phyloP scores from a whole-genome alignment of 495 filamentous ascomycete species.

The Thozetella sp. region DNA sequence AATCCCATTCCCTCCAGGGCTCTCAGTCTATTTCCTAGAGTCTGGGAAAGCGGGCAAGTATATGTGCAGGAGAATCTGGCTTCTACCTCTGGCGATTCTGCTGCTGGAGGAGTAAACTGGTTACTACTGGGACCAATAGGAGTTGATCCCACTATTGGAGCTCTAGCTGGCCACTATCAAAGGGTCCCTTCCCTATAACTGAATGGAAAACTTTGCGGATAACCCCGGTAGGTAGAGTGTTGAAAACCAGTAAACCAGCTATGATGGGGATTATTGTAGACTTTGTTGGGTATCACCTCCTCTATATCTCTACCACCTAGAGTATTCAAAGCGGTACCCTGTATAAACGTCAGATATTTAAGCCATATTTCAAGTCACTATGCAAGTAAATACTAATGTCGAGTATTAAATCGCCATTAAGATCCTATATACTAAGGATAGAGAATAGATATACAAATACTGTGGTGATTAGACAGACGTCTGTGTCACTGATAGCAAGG shows the following conservation, averaged over 20 bases:
- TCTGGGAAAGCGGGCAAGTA: conserved; percentile 30
- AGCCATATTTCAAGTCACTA: conserved; percentile 37
- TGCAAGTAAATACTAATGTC: conserved; percentile 41
- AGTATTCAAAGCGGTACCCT: conserved; percentile 19
- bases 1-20: conserved; percentile 31
- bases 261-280: conserved; percentile 22
- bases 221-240: conserved; percentile 14
- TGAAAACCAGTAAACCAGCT: conserved; percentile 25
- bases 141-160: conserved; percentile 31
- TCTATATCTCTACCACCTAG: conserved; percentile 9
- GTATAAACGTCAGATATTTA: conserved; percentile 28
- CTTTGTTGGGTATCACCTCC: conserved; percentile 19
- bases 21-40: conserved; percentile 33
- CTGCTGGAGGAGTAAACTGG: conserved; percentile 29
- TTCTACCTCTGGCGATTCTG: conserved; percentile 33
- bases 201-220: conserved; percentile 22
- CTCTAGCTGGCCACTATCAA: conserved; percentile 22
- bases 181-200: conserved; percentile 20
- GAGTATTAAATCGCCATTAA: conserved; percentile 30
- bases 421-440: conserved; percentile 36
- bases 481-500: conserved; percentile 18
- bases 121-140: conserved; percentile 26
- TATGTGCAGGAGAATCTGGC: conserved; percentile 23
- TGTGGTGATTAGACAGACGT: conserved; percentile 24
- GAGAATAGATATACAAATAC: conserved; percentile 33